Conservation (phyloP, 2,329 filamentous ascomycete species). For the Trichoderma atrobrunneum region DNA sequence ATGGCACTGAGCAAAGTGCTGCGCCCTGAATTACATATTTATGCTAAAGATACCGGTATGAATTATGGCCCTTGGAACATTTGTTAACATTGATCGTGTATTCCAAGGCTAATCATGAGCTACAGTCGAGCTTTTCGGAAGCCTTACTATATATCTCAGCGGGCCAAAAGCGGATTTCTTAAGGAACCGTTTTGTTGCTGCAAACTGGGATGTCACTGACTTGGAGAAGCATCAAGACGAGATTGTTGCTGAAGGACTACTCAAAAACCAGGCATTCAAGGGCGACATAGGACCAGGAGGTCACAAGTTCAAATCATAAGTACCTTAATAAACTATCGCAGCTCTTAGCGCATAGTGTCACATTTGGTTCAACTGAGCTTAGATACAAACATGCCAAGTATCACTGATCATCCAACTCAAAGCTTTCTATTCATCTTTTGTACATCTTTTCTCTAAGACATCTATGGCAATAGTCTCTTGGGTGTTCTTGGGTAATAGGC, state of each 20-base stretch:
- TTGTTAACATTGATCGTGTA: too few relatives aligned
- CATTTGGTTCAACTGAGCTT: background rate
- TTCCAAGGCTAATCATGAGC: background rate
- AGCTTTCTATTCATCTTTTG: background rate
- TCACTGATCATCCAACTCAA: too few relatives aligned
- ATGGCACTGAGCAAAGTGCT: background rate
- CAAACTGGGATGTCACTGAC: background rate
- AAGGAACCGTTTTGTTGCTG: background rate
- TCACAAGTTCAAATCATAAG: background rate
- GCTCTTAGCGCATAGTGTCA: background rate
- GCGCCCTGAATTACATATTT: background rate
- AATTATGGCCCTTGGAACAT: too few relatives aligned
- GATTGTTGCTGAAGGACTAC: background rate
- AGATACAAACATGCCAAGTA: too few relatives aligned
- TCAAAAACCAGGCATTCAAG: background rate
- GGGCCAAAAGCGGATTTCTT: background rate
- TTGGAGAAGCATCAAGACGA: background rate
- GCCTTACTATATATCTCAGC: background rate
- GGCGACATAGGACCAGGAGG: background rate
- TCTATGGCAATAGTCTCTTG: constrained; percentile 54
- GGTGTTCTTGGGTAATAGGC: constrained; percentile 59
- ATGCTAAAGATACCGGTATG: background rate
- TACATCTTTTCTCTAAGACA: constrained; percentile 12
- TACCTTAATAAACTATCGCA: background rate
- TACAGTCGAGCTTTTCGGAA: background rate